Evolutionary conservation across 2,329 filamentous ascomycete genomes (phyloP), one percentile per base, ranked within the genome.

Genomic region (Sphaerulina musiva): DNA sequence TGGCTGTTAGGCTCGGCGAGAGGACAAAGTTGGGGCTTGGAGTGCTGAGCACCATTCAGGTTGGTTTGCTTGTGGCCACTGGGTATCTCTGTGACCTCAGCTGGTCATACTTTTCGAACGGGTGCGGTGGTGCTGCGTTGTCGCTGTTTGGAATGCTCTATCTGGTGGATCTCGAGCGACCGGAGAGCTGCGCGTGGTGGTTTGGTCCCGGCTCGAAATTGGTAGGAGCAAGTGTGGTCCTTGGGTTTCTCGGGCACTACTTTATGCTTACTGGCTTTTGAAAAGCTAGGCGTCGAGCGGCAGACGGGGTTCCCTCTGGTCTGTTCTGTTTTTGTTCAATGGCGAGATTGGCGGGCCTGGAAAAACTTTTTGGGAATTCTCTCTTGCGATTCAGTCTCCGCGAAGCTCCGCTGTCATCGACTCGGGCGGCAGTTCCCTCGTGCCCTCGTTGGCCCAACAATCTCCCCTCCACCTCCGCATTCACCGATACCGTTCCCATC

Each of bases 191-290:
- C 31, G 54, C 54, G n/a, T 57, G 54, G 54, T 57, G 54, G 46
- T 57, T 57, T n/a, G 54, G 54, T 10, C 50, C 54, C 12, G 54
- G 54, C 12, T 57, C 54, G n/a, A 48, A 50, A 26, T 38, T 57
- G 9, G 54, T 57, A 6, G 54, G 54, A 9, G 36, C 50, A 12
- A 57, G 54, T 40, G 42, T 57, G 14, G 54, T 57, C 9, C 10
- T 46, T 2, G 54, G 50, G 7, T 41, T 53, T 4, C 46, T 57
- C n/a, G 46, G 54, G 12, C 54, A 57, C 20, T 57, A 57, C 36
- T 23, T 39, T 11, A 11, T 43, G 12, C 54, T 41, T 14, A 12
- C 47, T 9, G 23, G 38, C 29, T n/a, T 49, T 34, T 51, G 48
- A 51, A 8, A 11, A 9, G 4, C 5, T 6, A 34, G 9, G 12